These are phyloP conservation scores for Neurospora sp. DNA, from an alignment of 495 filamentous ascomycete species.

Conservation along the genomic window DNA sequence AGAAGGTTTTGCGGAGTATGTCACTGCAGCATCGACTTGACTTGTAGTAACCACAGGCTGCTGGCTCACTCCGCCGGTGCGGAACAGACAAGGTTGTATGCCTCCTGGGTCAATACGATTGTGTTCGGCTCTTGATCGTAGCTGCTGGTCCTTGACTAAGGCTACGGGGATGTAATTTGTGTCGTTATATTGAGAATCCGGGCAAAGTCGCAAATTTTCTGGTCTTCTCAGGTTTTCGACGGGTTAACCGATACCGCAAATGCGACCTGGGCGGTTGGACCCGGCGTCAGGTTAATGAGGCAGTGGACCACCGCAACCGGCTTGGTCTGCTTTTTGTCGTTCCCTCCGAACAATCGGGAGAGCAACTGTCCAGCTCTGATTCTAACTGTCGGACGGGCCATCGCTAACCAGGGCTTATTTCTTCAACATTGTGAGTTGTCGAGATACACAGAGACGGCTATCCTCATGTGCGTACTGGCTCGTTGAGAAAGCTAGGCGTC, in stretches of 20 bases:
- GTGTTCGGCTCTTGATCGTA: background rate
- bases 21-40: background rate
- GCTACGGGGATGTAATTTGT: background rate
- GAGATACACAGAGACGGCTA: constrained; percentile 3
- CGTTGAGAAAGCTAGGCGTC: background rate
- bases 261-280: background rate
- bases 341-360: background rate
- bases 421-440: background rate
- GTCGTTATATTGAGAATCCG: background rate
- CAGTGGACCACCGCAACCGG: background rate
- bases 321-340: background rate
- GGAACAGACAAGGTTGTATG: background rate
- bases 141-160: background rate
- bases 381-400: background rate
- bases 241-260: background rate
- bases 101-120: background rate
- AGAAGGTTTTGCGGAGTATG: constrained; percentile 12
- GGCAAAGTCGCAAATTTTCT: background rate
- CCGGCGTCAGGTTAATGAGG: background rate
- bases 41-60: background rate
- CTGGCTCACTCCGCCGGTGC: background rate
- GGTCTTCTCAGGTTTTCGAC: background rate
- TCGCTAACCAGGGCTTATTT: background rate
- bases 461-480: constrained; percentile 2
- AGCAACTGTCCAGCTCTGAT: background rate